Conservation (phyloP, 805 yeast genomes). For the Zygoascus tannicola region DNA sequence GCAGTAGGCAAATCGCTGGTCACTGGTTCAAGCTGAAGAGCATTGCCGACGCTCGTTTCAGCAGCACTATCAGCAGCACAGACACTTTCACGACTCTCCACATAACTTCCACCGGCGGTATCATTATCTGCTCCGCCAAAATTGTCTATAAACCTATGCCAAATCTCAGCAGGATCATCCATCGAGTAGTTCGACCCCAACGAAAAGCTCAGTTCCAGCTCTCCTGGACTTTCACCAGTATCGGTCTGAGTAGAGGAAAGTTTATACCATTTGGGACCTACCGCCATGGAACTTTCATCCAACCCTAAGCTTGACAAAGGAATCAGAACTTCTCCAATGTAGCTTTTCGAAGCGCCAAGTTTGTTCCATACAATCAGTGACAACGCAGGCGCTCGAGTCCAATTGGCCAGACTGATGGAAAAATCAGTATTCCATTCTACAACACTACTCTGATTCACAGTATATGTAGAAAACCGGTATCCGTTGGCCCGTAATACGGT, state of each 20-base stretch:
- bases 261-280: conserved; percentile 1
- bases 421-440: conserved; percentile 72
- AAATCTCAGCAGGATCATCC: conserved; percentile 9
- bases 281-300: neutral
- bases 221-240: conserved; percentile 7
- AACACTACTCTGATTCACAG: conserved; percentile 56
- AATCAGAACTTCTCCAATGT: conserved; percentile 13
- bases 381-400: conserved; percentile 11
- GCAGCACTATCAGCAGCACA: neutral
- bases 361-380: conserved; percentile 24
- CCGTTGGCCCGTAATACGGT: conserved; percentile 22
- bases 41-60: neutral
- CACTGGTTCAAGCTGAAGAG: neutral
- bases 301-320: conserved; percentile 1
- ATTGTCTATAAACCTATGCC: conserved; percentile 9
- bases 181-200: conserved; percentile 6
- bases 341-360: conserved; percentile 18
- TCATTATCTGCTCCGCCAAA: conserved; percentile 2
- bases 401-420: conserved; percentile 35
- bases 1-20: neutral
- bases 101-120: neutral
- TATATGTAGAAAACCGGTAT: conserved; percentile 36
- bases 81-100: neutral
- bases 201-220: conserved; percentile 9
- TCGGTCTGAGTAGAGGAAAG: neutral